These are phyloP conservation scores for Cladochytrium replicatum DNA, from an alignment of 192 early-diverging fungal species.

Conservation along the genomic window DNA sequence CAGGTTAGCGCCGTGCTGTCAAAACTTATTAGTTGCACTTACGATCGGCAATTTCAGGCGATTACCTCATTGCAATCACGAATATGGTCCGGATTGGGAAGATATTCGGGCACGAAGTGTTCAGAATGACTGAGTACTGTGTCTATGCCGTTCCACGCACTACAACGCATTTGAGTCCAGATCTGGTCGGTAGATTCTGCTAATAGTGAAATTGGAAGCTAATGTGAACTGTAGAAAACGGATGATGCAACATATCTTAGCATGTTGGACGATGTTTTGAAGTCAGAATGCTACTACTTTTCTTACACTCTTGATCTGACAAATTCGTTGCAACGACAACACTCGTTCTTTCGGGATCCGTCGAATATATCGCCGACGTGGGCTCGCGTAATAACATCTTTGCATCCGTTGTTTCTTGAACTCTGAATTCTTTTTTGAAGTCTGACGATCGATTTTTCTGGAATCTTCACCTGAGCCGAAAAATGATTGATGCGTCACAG, in stretches of 20 bases:
- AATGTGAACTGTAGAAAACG: slow-evolving; percentile 18
- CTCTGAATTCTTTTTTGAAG: slow-evolving; percentile 27
- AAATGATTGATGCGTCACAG: slow-evolving; percentile 52
- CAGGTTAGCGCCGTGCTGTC: too few species aligned
- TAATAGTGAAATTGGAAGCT: too few species aligned
- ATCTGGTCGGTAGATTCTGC: slow-evolving; percentile 14
- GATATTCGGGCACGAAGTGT: slow-evolving; percentile 52
- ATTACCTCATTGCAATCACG: slow-evolving; percentile 68
- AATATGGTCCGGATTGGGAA: slow-evolving; percentile 50
- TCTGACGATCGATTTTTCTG: slow-evolving; percentile 94
- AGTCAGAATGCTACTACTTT: slow-evolving; percentile 58
- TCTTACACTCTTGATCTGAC: slow-evolving; percentile 86
- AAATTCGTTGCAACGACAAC: slow-evolving; percentile 66
- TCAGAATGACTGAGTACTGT: slow-evolving; percentile 40
- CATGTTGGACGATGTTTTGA: slow-evolving; percentile 47
- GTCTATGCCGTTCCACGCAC: slow-evolving; percentile 24
- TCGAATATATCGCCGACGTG: too few species aligned
- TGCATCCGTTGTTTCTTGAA: slow-evolving; percentile 8
- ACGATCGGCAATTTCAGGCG: too few species aligned
- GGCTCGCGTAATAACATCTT: slow-evolving; percentile 47
- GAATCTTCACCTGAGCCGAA: slow-evolving; percentile 64
- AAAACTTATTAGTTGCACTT: too few species aligned
- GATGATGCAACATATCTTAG: slow-evolving; percentile 58
- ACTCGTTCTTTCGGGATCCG: slow-evolving; percentile 5
- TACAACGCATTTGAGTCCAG: slow-evolving; percentile 16